Evolutionary conservation across 441 rosid species (phyloP).

Genomic region (Erysimum pusillum): DNA sequence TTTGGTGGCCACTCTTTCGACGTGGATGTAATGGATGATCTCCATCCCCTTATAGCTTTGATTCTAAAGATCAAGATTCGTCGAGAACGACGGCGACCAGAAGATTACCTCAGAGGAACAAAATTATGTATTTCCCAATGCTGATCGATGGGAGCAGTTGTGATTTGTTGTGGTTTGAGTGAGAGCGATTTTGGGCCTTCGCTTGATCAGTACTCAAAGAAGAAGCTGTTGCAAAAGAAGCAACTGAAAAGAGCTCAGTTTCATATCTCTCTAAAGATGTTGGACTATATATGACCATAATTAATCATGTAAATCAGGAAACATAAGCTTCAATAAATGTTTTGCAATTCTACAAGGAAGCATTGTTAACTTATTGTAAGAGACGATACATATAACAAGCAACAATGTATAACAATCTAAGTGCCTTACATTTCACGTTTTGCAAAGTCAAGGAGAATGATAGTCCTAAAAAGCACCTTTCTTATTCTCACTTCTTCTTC

Average conservation of each 20-base stretch:
- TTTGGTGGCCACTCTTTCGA: too few species aligned
- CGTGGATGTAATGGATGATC: too few species aligned
- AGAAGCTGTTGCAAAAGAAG: slow-evolving; percentile 65
- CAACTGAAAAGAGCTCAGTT: slow-evolving; percentile 47
- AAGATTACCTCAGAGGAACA: neutral
- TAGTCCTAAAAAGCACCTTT: neutral
- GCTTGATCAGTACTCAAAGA: slow-evolving; percentile 81
- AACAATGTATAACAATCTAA: neutral
- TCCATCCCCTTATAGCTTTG: slow-evolving; percentile 12
- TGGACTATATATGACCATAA: neutral
- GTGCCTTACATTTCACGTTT: slow-evolving; percentile 27
- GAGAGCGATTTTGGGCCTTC: slow-evolving; percentile 91
- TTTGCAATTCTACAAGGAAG: neutral
- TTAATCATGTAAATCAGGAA: slow-evolving; percentile 7
- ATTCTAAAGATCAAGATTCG: neutral
- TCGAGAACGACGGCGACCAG: neutral
- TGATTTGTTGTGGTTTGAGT: slow-evolving; percentile 84
- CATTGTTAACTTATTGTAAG: slow-evolving; percentile 4
- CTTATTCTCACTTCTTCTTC: neutral
- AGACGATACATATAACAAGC: neutral
- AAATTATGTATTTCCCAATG: neutral
- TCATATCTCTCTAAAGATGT: slow-evolving; percentile 16
- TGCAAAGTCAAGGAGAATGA: slow-evolving; percentile 8
- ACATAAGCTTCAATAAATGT: neutral
- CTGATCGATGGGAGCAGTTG: neutral